Conservation (phyloP, 75 land plant species). For the Cupressus sempervirens region DNA sequence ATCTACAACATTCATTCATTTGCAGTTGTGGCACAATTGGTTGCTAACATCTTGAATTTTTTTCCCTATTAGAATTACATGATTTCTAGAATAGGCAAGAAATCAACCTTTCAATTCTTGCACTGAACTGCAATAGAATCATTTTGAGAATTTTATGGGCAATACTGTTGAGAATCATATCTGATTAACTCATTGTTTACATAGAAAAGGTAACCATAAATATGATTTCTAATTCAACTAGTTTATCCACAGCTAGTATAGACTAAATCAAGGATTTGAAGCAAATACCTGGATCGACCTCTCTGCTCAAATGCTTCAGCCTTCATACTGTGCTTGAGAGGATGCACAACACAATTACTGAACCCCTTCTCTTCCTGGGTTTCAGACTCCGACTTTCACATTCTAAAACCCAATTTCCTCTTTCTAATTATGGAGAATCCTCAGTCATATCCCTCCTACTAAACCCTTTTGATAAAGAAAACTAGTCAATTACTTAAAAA, state of each 20-base stretch:
- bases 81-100: too few relatives aligned
- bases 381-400: neutral
- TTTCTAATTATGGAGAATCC: neutral
- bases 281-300: constrained; percentile 67
- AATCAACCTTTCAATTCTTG: too few relatives aligned
- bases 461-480: neutral
- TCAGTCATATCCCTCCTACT: neutral
- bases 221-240: neutral
- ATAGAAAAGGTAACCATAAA: neutral
- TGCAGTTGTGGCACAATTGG: too few relatives aligned
- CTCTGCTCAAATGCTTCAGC: constrained; percentile 62
- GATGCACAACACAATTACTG: neutral
- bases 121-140: neutral
- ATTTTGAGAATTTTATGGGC: neutral
- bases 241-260: too few relatives aligned
- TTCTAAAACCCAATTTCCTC: neutral
- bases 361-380: neutral
- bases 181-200: neutral
- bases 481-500: neutral
- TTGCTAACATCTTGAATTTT: too few relatives aligned
- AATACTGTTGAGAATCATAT: neutral
- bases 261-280: neutral
- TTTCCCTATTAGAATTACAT: too few relatives aligned
- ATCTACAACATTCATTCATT: too few relatives aligned
- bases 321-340: constrained; percentile 37